Conservation (phyloP, 2,329 filamentous ascomycete genomes). For the Septoria linicola region DNA sequence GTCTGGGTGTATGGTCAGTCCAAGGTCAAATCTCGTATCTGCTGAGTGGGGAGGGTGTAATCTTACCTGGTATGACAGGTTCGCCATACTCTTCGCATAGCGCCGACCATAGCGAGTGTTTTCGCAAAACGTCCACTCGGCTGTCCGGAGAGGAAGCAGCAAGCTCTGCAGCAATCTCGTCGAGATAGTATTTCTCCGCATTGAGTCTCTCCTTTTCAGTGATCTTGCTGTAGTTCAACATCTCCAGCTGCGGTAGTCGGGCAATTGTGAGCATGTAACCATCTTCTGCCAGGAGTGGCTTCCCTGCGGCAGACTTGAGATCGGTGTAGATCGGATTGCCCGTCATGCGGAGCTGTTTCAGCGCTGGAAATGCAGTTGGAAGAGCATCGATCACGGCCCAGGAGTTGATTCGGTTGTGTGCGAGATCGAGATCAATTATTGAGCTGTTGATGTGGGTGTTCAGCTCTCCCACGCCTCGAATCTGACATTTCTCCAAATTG, state of each 20-base stretch:
- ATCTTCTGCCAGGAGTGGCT: constrained; percentile 63
- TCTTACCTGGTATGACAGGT: constrained; percentile 54
- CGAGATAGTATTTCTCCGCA: constrained; percentile 91
- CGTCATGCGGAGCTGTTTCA: constrained; percentile 73
- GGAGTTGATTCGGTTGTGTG: constrained; percentile 48
- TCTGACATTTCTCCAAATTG: constrained; percentile 72
- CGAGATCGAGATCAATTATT: constrained; percentile 45
- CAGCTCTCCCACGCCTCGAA: constrained; percentile 46
- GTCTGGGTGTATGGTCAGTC: constrained; percentile 40
- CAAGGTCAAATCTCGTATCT: not conserved
- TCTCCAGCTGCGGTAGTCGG: constrained; percentile 65
- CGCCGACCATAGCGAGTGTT: constrained; percentile 70
- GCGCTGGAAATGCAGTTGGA: constrained; percentile 64
- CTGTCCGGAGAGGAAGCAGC: constrained; percentile 57
- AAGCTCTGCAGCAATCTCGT: constrained; percentile 75
- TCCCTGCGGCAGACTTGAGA: constrained; percentile 45
- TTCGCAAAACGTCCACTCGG: constrained; percentile 52
- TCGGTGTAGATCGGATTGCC: constrained; percentile 80
- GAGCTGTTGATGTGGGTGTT: constrained; percentile 33
- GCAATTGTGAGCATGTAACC: constrained; percentile 86
- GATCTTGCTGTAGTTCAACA: constrained; percentile 71
- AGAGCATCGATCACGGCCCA: constrained; percentile 77
- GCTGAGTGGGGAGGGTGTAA: not conserved
- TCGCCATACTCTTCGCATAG: constrained; percentile 75
- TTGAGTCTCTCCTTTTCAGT: constrained; percentile 74